Base-by-base conservation (phyloP, 371 early-diverging fungal genomes). In the Phascolomyces articulosus region DNA sequence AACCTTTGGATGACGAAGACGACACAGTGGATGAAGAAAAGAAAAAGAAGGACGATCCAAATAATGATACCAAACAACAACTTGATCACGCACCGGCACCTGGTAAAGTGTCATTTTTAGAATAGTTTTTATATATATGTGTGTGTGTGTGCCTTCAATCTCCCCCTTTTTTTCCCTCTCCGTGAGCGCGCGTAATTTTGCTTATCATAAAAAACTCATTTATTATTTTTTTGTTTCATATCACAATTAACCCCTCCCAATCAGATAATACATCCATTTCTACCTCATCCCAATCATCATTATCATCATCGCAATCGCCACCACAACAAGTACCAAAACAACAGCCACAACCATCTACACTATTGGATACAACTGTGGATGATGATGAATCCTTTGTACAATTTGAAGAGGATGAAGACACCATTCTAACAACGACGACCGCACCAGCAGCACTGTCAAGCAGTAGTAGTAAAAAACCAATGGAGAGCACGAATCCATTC, bases 321-420 rank as follows among this genome's bases (percentile, higher is more conserved):
- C 41, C 18, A 49, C 47, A 64, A 64, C 44, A 44, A 58, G 20
- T 18, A 55, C 55, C 55, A 41, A 11, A 64, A n/a, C 18, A 34
- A 29, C n/a, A 16, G 41, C 26, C 11, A 24, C 20, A 40, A 27
- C 27, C 15, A 55, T n/a, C n/a, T n/a, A 31, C 54, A 40, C 23
- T 18, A 55, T 3, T 40, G 15, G 24, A 23, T 10, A n/a, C n/a
- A n/a, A n/a, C n/a, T n/a, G 60, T 44, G 34, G 51, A 60, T 24
- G 76, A 73, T 23, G 73, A 72, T 38, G 79, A 82, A 20, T 72
- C 72, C 21, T 82, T 77, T 72, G 79, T 82, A 9, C 71, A 72
- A 28, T 82, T 82, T 69, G 82, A 82, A 71, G 82, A 82, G 1
- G 79, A 79, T 54, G 82, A 82, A 18, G 69, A 75, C 65, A 63